phyloP scores from a whole-genome alignment of 176 grass and related monocot genomes.

The Zea mays region Zm-B73-REFERENCE-NAM-5.0 NC_050096.1:20274501-20275000 shows the following conservation, averaged over 20 bases:
- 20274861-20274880: not conserved
- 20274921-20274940: slow-evolving; percentile 76
- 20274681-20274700: slow-evolving; percentile 10
- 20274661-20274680: not conserved
- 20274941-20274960: slow-evolving; percentile 90
- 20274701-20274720: not conserved
- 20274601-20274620: not conserved
- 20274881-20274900: not conserved
- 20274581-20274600: not conserved
- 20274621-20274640: not conserved
- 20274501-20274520: not conserved
- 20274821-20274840: not conserved
- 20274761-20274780: not conserved
- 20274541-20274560: not conserved
- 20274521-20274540: not conserved
- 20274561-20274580: slow-evolving; percentile 9
- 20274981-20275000: slow-evolving; percentile 71
- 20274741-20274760: not conserved
- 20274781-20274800: not conserved
- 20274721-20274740: not conserved
- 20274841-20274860: slow-evolving; percentile 31
- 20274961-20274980: slow-evolving; percentile 88
- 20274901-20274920: slow-evolving; percentile 58
- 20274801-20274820: not conserved
- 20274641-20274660: not conserved